Evolutionary conservation across 306 rosid species (phyloP), one percentile per base, ranked within the genome.

Genomic region (Spatholobus suberectus): DNA sequence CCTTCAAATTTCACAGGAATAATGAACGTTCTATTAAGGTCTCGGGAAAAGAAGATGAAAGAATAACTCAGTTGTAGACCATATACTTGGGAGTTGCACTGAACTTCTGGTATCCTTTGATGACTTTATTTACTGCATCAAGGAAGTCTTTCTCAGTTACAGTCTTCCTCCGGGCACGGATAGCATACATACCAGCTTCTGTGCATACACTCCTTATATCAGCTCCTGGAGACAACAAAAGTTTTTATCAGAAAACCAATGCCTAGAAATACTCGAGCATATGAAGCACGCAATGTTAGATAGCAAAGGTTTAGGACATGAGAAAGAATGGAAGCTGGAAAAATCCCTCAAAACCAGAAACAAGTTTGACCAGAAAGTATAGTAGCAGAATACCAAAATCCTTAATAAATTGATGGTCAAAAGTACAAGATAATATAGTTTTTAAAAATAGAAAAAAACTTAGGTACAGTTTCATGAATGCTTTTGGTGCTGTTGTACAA

Each of bases 121-220:
- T 96, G 80, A 96, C 99, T 83, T 96, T 96, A 77, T 96, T 96
- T 54, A 96, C 99, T 2, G 99, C 99, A 84, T 96, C 99, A 1
- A 96, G 97, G 89, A 96, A 96, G 77, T 96, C 99, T 73, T 96
- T 96, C 90, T 96, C 99, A 0, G 99, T 96, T 78, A 94, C 99
- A 0, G 98, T 96, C 91, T 96, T 96, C 87, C 99, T 94, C 78
- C 98, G 87, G 55, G 98, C 99, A 17, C 99, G 97, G 85, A 96
- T 96, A 17, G 99, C 99, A 77, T 84, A 96, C 99, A 96, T 96
- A 78, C 99, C 99, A 11, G 99, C 99, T 87, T 96, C 99, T 0
- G 99, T 96, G 91, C 99, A 96, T 0, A 96, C 99, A 75, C 97
- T 92, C 88, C 99, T 89, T 17, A 96, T 96, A 79, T 96, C 99